Evolutionary conservation across 2,329 filamentous ascomycete genomes (phyloP).

Genomic region (Xylariaceae sp.): DNA sequence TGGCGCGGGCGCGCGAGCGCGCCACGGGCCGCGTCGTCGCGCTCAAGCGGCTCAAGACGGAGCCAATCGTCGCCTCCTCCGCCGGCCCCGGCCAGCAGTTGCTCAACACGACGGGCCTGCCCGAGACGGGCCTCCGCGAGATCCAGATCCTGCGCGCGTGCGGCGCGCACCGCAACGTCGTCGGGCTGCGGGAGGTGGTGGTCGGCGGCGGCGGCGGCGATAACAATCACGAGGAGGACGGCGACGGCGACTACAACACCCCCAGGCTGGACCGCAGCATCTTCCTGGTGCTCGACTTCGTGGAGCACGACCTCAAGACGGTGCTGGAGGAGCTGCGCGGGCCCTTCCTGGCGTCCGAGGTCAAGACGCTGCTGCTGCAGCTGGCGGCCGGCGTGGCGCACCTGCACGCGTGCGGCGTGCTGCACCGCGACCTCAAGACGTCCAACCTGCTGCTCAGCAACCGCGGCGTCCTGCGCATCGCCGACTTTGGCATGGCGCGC

Average conservation of each 20-base stretch:
- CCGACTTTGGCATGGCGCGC: slow-evolving; percentile 96
- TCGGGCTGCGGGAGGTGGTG: slow-evolving; percentile 75
- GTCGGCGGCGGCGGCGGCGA: slow-evolving; percentile 60
- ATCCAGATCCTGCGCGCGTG: slow-evolving; percentile 85
- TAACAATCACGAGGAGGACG: slow-evolving; percentile 29
- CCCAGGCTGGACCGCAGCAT: no score
- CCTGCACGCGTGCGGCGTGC: slow-evolving; percentile 82
- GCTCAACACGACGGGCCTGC: slow-evolving; percentile 62
- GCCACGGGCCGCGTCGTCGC: slow-evolving; percentile 76
- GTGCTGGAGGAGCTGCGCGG: slow-evolving; percentile 91
- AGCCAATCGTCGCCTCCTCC: no score
- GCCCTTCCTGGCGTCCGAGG: slow-evolving; percentile 85
- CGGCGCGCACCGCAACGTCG: slow-evolving; percentile 68
- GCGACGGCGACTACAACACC: no score
- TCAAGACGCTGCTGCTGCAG: slow-evolving; percentile 83
- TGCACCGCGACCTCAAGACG: slow-evolving; percentile 90
- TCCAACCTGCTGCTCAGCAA: slow-evolving; percentile 94
- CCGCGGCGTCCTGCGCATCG: slow-evolving; percentile 87
- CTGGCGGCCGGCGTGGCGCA: slow-evolving; percentile 73
- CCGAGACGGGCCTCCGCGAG: slow-evolving; percentile 86
- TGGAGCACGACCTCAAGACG: slow-evolving; percentile 93
- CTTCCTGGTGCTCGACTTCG: slow-evolving; percentile 92
- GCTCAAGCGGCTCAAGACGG: slow-evolving; percentile 88
- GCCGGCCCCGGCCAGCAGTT: slow-evolving; percentile 35
- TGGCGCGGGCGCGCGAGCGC: slow-evolving; percentile 72